A percentile compares a stretch with the other conserved stretches of the same genome.
Evolutionary conservation across 1,284 basidiomycete species (phyloP).

Genomic region (Erythrobasidium hasegawianum): DNA sequence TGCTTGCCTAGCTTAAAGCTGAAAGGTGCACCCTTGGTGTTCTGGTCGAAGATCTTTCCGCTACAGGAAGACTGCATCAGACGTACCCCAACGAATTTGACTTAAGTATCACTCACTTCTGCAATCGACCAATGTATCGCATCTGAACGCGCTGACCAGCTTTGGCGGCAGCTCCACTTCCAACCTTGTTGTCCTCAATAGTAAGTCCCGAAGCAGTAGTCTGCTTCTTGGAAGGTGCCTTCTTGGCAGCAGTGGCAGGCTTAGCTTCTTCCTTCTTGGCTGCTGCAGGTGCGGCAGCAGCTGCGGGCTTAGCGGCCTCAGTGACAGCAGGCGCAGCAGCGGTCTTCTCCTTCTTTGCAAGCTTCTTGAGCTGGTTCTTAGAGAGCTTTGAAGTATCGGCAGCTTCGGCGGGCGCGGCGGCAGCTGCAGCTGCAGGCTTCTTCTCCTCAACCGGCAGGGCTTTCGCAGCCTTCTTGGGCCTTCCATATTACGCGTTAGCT

Average conservation of each 20-base stretch:
- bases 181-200: conserved; percentile 70
- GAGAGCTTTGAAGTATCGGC: conserved; percentile 41
- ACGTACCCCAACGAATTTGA: too few relatives aligned
- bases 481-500: too few relatives aligned
- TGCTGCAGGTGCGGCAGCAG: conserved; percentile 49
- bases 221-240: conserved; percentile 43
- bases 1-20: conserved; percentile 78
- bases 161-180: conserved; percentile 77
- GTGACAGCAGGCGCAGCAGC: not conserved
- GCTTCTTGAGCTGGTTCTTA: conserved; percentile 50
- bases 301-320: conserved; percentile 46
- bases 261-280: conserved; percentile 52
- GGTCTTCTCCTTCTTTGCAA: conserved; percentile 64
- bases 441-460: conserved; percentile 39
- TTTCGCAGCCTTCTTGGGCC: conserved; percentile 46
- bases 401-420: conserved; percentile 43
- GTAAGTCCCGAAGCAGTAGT: conserved; percentile 69
- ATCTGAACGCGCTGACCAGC: conserved; percentile 76
- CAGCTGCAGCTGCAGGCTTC: conserved; percentile 36
- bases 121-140: conserved; percentile 69
- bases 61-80: conserved; percentile 49
- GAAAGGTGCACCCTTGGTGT: conserved; percentile 83
- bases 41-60: conserved; percentile 84
- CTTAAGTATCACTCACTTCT: conserved; percentile 2
- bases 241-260: conserved; percentile 44